These are phyloP conservation scores for Arthrobotrys musiformis DNA, from an alignment of 2,329 filamentous ascomycete species.

Conservation along the genomic window DNA sequence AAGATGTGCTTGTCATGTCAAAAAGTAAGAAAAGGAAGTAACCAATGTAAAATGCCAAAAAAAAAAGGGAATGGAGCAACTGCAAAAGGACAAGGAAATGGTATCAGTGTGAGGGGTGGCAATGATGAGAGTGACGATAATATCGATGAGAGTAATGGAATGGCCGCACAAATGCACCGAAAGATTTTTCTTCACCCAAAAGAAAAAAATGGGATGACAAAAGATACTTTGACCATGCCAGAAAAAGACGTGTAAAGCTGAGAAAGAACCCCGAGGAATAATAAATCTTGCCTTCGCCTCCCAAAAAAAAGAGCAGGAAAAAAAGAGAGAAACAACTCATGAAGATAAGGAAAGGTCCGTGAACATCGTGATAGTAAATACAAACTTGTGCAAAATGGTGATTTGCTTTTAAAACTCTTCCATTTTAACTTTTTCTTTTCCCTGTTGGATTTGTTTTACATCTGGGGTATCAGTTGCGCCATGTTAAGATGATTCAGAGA, in stretches of 20 bases:
- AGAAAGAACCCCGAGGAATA: slow-evolving; percentile 21
- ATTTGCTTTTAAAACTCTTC: slow-evolving; percentile 28
- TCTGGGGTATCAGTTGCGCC: slow-evolving; percentile 56
- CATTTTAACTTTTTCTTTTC: slow-evolving; percentile 27
- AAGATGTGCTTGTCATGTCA: slow-evolving; percentile 15
- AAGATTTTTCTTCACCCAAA: slow-evolving; percentile 39
- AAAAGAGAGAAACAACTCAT: slow-evolving; percentile 40
- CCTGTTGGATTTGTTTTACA: slow-evolving; percentile 35
- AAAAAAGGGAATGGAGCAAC: not conserved
- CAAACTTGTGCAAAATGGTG: slow-evolving; percentile 43
- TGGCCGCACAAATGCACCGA: slow-evolving; percentile 44
- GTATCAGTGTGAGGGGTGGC: slow-evolving; percentile 17
- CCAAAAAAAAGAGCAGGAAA: slow-evolving; percentile 17
- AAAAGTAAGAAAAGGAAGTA: too few relatives aligned
- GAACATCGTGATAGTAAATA: slow-evolving; percentile 55
- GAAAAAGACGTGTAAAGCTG: slow-evolving; percentile 20
- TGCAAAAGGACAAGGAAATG: slow-evolving; percentile 41
- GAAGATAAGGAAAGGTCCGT: slow-evolving; percentile 43
- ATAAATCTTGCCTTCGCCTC: slow-evolving; percentile 23
- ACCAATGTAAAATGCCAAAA: slow-evolving; percentile 11
- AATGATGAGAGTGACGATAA: slow-evolving; percentile 8
- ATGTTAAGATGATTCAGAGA: slow-evolving; percentile 51
- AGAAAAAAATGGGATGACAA: slow-evolving; percentile 28
- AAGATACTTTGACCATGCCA: slow-evolving; percentile 24
- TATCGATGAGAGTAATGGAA: slow-evolving; percentile 22